Evolutionary conservation across 2,329 filamentous ascomycete species (phyloP).

Genomic region (Trichoderma polysporum): DNA sequence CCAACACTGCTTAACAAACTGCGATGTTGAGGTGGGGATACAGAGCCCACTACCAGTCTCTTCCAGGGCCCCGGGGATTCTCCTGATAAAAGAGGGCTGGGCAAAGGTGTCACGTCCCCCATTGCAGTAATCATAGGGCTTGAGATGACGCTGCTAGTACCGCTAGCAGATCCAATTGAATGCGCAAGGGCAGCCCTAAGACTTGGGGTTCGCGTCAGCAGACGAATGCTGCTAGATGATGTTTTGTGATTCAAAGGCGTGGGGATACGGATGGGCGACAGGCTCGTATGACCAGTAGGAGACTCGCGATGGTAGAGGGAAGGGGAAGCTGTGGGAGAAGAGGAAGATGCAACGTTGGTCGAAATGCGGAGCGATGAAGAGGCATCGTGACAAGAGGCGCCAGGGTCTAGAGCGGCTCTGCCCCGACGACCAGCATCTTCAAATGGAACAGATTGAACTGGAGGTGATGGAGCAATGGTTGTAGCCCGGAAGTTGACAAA

Average conservation of each 20-base stretch:
- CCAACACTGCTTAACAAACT: slow-evolving; percentile 29
- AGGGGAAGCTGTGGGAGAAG: slow-evolving; percentile 24
- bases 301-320: slow-evolving; percentile 34
- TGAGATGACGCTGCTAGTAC: slow-evolving; percentile 66
- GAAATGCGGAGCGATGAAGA: slow-evolving; percentile 39
- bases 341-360: slow-evolving; percentile 34
- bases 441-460: slow-evolving; percentile 17
- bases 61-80: slow-evolving; percentile 69
- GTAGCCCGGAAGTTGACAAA: slow-evolving; percentile 31
- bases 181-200: slow-evolving; percentile 56
- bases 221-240: slow-evolving; percentile 41
- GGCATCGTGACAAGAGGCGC: slow-evolving; percentile 1
- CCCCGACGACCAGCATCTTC: background rate
- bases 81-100: slow-evolving; percentile 67
- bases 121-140: slow-evolving; percentile 74
- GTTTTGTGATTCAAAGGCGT: slow-evolving; percentile 31
- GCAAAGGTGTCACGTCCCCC: slow-evolving; percentile 75
- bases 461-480: slow-evolving; percentile 39
- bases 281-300: slow-evolving; percentile 37
- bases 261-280: slow-evolving; percentile 33
- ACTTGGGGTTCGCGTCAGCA: slow-evolving; percentile 60
- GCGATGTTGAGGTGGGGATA: slow-evolving; percentile 40
- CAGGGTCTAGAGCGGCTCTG: slow-evolving; percentile 2
- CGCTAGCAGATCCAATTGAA: slow-evolving; percentile 45
- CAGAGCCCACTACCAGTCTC: slow-evolving; percentile 48